Conservation (phyloP, 345 rosid species). For the Leavenworthia alabamica region DNA sequence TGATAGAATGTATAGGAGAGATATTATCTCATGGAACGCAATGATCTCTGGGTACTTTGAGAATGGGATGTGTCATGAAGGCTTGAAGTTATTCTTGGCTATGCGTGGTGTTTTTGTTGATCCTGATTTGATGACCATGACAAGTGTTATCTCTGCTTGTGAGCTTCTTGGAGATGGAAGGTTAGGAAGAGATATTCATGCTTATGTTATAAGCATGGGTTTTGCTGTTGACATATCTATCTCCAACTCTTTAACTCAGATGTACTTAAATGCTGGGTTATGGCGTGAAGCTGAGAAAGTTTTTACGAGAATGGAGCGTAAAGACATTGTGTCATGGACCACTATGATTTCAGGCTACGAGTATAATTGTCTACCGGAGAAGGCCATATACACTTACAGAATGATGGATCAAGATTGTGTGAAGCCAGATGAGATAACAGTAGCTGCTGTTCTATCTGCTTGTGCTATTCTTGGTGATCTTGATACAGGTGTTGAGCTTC, state of each 20-base stretch:
- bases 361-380: constrained; percentile 40
- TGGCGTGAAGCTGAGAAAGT: constrained; percentile 54
- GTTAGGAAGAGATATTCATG: constrained; percentile 63
- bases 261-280: constrained; percentile 49
- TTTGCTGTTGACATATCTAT: constrained; percentile 47
- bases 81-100: constrained; percentile 52
- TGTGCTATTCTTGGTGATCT: constrained; percentile 56
- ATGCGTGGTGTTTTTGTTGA: constrained; percentile 62
- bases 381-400: constrained; percentile 49
- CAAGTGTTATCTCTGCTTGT: constrained; percentile 65
- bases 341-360: constrained; percentile 79
- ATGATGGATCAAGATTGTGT: constrained; percentile 52
- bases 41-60: constrained; percentile 82
- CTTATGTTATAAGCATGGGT: constrained; percentile 47
- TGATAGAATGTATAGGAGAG: constrained; percentile 63
- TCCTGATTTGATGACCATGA: constrained; percentile 86
- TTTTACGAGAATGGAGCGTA: constrained; percentile 49
- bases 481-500: constrained; percentile 52
- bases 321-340: constrained; percentile 81
- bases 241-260: constrained; percentile 61
- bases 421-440: constrained; percentile 59
- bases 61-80: constrained; percentile 60
- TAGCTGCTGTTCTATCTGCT: constrained; percentile 62
- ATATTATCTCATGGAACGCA: constrained; percentile 91
- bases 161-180: constrained; percentile 53